Percentiles rank a stretch among this genome's conserved stretches.
Evolutionary conservation across 495 filamentous ascomycete species (phyloP).

Genomic region (Penicillium egyptiacum): DNA sequence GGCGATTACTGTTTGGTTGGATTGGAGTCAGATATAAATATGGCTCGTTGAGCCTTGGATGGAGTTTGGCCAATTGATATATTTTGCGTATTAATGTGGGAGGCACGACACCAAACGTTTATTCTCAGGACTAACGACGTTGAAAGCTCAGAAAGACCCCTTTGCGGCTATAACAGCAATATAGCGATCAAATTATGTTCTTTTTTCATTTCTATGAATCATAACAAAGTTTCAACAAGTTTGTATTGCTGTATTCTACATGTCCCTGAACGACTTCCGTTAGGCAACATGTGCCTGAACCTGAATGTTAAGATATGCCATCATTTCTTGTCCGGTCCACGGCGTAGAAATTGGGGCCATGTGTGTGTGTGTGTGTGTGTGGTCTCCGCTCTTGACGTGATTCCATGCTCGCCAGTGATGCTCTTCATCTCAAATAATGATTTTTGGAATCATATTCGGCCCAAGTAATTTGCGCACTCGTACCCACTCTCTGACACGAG

Average conservation of each 20-base stretch:
- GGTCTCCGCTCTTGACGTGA: not conserved
- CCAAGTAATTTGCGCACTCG: not conserved
- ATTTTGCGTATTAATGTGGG: not conserved
- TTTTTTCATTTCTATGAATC: not conserved
- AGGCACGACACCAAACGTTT: not conserved
- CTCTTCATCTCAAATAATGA: not conserved
- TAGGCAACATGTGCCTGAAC: not conserved
- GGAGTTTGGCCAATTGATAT: too few relatives aligned
- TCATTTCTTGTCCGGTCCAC: not conserved
- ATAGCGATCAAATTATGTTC: not conserved
- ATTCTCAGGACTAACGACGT: too few relatives aligned
- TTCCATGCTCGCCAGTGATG: not conserved
- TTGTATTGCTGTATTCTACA: not conserved
- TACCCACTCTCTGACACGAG: not conserved
- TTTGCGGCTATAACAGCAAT: not conserved
- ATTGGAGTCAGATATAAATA: constrained; percentile 10
- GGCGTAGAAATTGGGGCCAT: not conserved
- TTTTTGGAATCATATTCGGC: not conserved
- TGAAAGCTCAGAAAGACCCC: too few relatives aligned
- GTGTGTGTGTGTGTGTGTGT: too few relatives aligned
- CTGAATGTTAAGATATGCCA: not conserved
- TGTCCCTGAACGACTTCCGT: not conserved
- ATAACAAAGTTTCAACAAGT: not conserved
- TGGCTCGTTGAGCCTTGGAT: not conserved
- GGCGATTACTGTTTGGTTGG: constrained; percentile 19